Base-by-base conservation (phyloP, 2,329 filamentous ascomycete genomes). In the Sclerotinia borealis region DNA sequence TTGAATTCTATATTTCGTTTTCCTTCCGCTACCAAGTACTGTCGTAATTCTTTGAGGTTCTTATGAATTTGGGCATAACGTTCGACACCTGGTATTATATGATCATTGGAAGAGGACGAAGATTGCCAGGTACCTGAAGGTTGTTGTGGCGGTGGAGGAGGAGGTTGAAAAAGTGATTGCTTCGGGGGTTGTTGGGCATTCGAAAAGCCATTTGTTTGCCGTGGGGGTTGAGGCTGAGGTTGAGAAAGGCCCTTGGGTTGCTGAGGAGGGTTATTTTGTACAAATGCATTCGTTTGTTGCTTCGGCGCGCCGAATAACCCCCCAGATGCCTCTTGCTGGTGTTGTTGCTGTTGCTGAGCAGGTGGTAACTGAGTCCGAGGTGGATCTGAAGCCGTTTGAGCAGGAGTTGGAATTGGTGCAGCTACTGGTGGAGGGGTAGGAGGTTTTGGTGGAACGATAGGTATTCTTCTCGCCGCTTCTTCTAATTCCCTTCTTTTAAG, bases 51-150 rank as follows among this genome's bases (percentile, higher is more conserved):
- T 72, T 87, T 96, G 29, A 96, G 79, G 47, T 83, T 84, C 65
- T 84, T 79, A 72, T 93, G 90, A 31, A 95, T 75, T 27, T 79
- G 76, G 1, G 82, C 71, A 69, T 85, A 85, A 36, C 77, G 77
- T 25, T 77, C 72, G 9, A 74, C 73, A 63, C 81, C 73, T 39
- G 77, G 65, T 15, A 69, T 41, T 17, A 71, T 39, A 59, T 71
- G 59, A 41, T 63, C 39, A 13, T 25, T 25, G 9, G 48, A 19
- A 31, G 60, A 36, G 34, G 43, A 39, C 31, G 61, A 41, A 36
- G 48, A 22, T 43, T 43, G 27, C 37, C 19, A 43, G 10, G 41
- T 27, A 50, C 55, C 19, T 13, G 61, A 45, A 5, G 64, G 22
- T 25, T 41, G 52, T 27, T 60, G 63, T 34, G 43, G 39, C 34